Evolutionary conservation across 2,329 filamentous ascomycete species (phyloP).

Genomic region (Didymella pinodella): DNA sequence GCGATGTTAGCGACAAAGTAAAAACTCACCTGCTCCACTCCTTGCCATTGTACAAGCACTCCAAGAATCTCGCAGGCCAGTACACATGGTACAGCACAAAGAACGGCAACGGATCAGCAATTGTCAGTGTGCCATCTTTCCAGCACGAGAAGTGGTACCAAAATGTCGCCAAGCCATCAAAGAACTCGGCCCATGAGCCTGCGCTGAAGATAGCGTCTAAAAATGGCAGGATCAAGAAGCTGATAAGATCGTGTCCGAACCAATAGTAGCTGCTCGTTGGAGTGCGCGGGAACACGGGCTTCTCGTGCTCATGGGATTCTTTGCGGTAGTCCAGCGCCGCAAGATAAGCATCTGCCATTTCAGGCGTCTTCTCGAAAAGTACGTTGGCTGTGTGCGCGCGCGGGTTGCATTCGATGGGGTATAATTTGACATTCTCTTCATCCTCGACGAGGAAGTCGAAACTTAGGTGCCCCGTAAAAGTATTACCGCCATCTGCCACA

Average conservation of each 20-base stretch:
- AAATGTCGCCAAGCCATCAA: conserved; percentile 45
- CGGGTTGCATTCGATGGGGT: conserved; percentile 76
- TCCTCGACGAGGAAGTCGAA: conserved; percentile 73
- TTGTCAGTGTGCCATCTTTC: conserved; percentile 60
- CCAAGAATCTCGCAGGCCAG: conserved; percentile 62
- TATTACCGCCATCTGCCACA: conserved; percentile 57
- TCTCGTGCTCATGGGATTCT: conserved; percentile 10
- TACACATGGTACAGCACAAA: conserved; percentile 63
- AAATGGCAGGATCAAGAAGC: conserved; percentile 55
- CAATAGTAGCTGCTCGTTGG: conserved; percentile 62
- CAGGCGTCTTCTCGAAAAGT: conserved; percentile 59
- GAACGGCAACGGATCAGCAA: conserved; percentile 60
- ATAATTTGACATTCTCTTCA: conserved; percentile 54
- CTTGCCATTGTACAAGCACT: conserved; percentile 54
- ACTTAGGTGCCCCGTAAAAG: conserved; percentile 73
- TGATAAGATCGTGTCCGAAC: conserved; percentile 71
- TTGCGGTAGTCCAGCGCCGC: conserved; percentile 32
- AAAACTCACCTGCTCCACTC: conserved; percentile 61
- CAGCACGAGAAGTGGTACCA: conserved; percentile 55
- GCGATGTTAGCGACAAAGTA: background rate
- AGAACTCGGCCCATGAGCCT: conserved; percentile 29
- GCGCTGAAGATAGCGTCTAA: conserved; percentile 32
- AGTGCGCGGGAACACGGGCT: conserved; percentile 32
- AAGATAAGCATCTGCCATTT: conserved; percentile 42
- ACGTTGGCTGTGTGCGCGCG: conserved; percentile 72